Evolutionary conservation across 768 basidiomycete genomes (phyloP).

Genomic region (Leccinum barrowsii): DNA sequence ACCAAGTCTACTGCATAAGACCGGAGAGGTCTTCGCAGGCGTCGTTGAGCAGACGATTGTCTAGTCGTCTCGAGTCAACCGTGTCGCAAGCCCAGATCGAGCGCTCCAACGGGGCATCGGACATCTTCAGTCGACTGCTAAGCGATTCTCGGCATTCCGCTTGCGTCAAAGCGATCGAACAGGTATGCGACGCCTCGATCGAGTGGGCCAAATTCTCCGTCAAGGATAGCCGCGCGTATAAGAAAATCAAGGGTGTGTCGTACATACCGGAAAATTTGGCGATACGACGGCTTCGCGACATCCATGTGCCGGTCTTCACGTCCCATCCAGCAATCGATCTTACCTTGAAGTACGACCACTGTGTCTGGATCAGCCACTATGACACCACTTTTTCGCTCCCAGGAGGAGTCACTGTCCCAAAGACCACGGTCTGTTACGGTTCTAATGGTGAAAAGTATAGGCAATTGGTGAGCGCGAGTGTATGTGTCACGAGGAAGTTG

Average conservation of each 20-base stretch:
- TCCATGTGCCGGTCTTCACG: conserved; percentile 85
- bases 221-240: conserved; percentile 31
- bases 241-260: conserved; percentile 25
- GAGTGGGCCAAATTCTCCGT: conserved; percentile 69
- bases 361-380: conserved; percentile 69
- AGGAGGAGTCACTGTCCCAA: conserved; percentile 82
- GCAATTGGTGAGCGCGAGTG: conserved; percentile 62
- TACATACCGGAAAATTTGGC: conserved; percentile 43
- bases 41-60: conserved; percentile 38
- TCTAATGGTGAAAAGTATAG: conserved; percentile 61
- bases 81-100: conserved; percentile 44
- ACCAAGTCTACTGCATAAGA: conserved; percentile 79
- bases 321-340: conserved; percentile 64
- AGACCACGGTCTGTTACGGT: conserved; percentile 71
- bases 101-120: conserved; percentile 60
- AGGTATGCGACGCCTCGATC: conserved; percentile 60
- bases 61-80: conserved; percentile 40
- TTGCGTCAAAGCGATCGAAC: conserved; percentile 52
- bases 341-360: conserved; percentile 61
- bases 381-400: conserved; percentile 54
- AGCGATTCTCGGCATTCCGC: conserved; percentile 36
- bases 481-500: not conserved
- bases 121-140: conserved; percentile 55
- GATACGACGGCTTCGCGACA: conserved; percentile 47
- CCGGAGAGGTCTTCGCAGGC: conserved; percentile 31